A percentile compares a stretch with the other conserved stretches of the same genome.
phyloP scores from a whole-genome alignment of 208 protist genomes.

The Acanthamoeba culbertsoni region DNA sequence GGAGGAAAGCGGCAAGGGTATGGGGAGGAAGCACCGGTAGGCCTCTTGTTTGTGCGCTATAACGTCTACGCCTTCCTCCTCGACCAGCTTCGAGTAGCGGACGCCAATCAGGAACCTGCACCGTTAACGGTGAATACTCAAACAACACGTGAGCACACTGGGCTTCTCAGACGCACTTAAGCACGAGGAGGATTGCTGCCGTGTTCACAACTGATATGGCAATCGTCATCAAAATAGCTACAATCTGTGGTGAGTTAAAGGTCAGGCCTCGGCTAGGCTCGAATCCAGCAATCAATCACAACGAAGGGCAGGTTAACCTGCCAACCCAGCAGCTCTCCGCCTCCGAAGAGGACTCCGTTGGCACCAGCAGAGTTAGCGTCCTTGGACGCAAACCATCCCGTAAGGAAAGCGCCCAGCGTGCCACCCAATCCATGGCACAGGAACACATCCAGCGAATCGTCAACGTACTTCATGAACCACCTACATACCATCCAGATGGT shows the following conservation, averaged over 20 bases:
- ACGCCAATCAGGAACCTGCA: conserved; percentile 40
- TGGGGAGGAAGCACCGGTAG: too few species aligned
- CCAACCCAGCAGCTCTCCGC: conserved; percentile 38
- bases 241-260: not conserved
- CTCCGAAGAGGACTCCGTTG: conserved; percentile 23
- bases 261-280: not conserved
- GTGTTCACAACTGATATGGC: conserved; percentile 28
- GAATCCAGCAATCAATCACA: not conserved
- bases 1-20: too few species aligned
- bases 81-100: not conserved
- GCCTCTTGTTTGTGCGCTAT: not conserved
- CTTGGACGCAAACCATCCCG: conserved; percentile 2
- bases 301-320: not conserved
- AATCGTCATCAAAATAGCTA: conserved; percentile 14
- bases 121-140: not conserved
- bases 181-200: not conserved
- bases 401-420: not conserved
- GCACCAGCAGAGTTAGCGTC: not conserved
- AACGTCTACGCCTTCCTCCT: conserved; percentile 25
- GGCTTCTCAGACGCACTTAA: not conserved
- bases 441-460: conserved; percentile 44
- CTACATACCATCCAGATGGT: too few species aligned
- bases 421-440: conserved; percentile 14
- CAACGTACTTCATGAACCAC: conserved; percentile 37
- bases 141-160: not conserved